Conservation (phyloP, 441 rosid species). For the Erodium chrysanthum region DNA sequence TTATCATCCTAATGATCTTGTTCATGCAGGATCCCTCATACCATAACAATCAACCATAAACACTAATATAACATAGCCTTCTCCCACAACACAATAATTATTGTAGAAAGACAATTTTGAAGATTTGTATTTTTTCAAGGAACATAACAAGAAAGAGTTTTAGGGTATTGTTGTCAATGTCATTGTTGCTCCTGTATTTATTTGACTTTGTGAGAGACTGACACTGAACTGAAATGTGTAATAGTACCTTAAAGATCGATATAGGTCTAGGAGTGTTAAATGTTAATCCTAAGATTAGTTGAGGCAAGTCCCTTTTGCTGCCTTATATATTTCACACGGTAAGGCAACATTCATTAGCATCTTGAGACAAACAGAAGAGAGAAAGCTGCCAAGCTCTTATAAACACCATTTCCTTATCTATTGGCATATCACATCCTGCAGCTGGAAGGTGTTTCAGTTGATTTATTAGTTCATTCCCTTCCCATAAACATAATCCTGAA, state of each 20-base stretch:
- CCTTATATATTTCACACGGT: background rate
- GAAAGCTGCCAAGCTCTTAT: background rate
- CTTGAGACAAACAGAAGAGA: slow-evolving; percentile 8
- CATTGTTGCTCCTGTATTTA: background rate
- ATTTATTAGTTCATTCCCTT: too few relatives aligned
- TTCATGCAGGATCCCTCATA: background rate
- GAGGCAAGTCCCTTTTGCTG: background rate
- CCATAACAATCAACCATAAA: background rate
- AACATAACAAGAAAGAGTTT: background rate
- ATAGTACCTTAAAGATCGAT: too few relatives aligned
- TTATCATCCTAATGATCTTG: background rate
- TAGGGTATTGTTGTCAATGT: background rate
- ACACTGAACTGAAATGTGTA: too few relatives aligned
- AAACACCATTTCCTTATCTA: background rate
- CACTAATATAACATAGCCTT: slow-evolving; percentile 2
- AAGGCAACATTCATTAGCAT: background rate
- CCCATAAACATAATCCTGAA: too few relatives aligned
- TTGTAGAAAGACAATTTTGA: background rate
- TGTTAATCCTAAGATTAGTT: background rate
- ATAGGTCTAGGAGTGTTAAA: background rate
- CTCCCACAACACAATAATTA: background rate
- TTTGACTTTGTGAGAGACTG: background rate
- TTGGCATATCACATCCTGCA: background rate
- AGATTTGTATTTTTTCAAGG: background rate
- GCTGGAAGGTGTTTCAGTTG: too few relatives aligned